These are phyloP conservation scores for Zizania palustris DNA, from an alignment of 202 grass and related monocot species.

Conservation along the genomic window DNA sequence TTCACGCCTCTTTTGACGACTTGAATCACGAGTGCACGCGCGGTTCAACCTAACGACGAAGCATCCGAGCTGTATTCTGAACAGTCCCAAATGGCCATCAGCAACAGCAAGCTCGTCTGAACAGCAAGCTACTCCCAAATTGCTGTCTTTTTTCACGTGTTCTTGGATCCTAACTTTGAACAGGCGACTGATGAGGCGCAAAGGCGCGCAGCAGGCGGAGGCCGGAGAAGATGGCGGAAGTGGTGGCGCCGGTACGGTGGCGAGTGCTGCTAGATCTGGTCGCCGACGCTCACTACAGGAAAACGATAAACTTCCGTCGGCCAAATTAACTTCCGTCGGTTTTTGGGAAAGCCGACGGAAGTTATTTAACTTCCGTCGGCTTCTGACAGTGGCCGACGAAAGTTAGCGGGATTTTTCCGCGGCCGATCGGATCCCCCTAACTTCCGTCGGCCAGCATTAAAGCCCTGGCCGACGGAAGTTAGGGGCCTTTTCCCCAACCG, in stretches of 20 bases:
- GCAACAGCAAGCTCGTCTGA: not conserved
- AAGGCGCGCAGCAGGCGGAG: not conserved
- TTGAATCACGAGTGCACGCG: not conserved
- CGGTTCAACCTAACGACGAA: not conserved
- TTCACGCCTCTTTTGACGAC: not conserved
- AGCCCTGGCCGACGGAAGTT: too few species aligned
- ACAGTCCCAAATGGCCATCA: not conserved
- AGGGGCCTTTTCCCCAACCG: too few species aligned
- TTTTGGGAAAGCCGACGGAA: too few species aligned
- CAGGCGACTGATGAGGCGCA: not conserved
- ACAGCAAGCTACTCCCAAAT: not conserved
- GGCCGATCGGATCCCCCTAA: too few species aligned
- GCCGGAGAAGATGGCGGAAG: not conserved
- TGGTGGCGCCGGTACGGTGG: not conserved
- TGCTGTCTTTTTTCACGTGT: not conserved
- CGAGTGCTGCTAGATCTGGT: not conserved
- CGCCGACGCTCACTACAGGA: too few species aligned
- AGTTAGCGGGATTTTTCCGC: too few species aligned
- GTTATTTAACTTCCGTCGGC: too few species aligned
- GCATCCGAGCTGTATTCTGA: constrained; percentile 1
- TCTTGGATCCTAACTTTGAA: not conserved
- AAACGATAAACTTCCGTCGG: too few species aligned
- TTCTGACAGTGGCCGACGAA: too few species aligned
- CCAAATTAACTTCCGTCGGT: too few species aligned
- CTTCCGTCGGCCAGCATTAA: too few species aligned